Conservation (phyloP, 768 basidiomycete genomes). For the Hygrocybe coccinea region DNA sequence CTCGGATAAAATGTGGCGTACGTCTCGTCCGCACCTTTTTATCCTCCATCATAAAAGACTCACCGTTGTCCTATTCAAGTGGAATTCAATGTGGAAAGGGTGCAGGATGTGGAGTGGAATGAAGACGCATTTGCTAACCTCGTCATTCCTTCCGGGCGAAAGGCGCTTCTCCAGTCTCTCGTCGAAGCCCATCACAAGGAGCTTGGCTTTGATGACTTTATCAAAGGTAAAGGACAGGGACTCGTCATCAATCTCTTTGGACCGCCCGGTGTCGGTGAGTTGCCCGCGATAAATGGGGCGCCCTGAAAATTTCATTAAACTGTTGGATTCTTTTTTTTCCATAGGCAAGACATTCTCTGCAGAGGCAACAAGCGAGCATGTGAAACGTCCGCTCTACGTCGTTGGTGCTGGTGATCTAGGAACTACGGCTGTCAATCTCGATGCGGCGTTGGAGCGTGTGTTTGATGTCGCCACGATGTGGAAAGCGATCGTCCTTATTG, state of each 20-base stretch:
- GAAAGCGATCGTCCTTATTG: constrained; percentile 56
- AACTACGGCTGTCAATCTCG: constrained; percentile 41
- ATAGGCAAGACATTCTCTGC: constrained; percentile 51
- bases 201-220: constrained; percentile 54
- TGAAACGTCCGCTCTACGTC: constrained; percentile 48
- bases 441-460: constrained; percentile 41
- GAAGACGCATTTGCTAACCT: constrained; percentile 54
- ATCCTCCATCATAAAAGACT: neutral
- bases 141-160: constrained; percentile 50
- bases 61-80: constrained; percentile 37
- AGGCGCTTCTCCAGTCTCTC: constrained; percentile 50
- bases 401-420: constrained; percentile 55
- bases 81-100: constrained; percentile 55
- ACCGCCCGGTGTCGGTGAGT: constrained; percentile 53
- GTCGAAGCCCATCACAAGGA: constrained; percentile 55
- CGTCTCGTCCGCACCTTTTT: neutral
- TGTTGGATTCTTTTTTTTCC: neutral
- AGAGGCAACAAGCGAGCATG: constrained; percentile 50
- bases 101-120: constrained; percentile 53
- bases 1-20: constrained; percentile 14
- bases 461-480: constrained; percentile 54
- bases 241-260: constrained; percentile 50
- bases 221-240: constrained; percentile 61
- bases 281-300: neutral
- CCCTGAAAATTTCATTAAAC: neutral